Conservation (phyloP, 2,329 filamentous ascomycete genomes). For the Colletotrichum lupini region DNA sequence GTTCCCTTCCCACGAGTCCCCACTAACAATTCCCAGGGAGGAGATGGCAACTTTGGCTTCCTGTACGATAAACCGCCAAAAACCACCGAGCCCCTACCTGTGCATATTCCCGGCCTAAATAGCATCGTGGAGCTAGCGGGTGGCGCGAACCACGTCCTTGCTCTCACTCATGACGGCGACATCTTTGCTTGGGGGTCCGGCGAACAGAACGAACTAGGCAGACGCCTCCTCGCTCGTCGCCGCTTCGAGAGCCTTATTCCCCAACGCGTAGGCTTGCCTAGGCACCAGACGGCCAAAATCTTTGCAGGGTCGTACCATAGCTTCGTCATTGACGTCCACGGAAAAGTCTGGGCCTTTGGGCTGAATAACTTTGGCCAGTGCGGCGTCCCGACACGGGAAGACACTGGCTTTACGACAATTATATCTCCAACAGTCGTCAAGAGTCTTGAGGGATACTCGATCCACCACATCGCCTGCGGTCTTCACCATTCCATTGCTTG, state of each 20-base stretch:
- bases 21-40: slow-evolving; percentile 39
- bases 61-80: slow-evolving; percentile 46
- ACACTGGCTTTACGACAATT: slow-evolving; percentile 49
- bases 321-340: slow-evolving; percentile 73
- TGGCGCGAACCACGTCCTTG: slow-evolving; percentile 68
- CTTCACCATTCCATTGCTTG: slow-evolving; percentile 70
- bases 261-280: slow-evolving; percentile 41
- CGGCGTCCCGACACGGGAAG: slow-evolving; percentile 55
- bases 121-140: slow-evolving; percentile 63
- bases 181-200: slow-evolving; percentile 69
- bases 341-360: slow-evolving; percentile 76
- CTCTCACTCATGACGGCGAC: slow-evolving; percentile 59
- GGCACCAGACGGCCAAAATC: slow-evolving; percentile 46
- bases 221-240: slow-evolving; percentile 62
- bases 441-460: slow-evolving; percentile 61
- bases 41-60: slow-evolving; percentile 64
- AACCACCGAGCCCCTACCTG: slow-evolving; percentile 51
- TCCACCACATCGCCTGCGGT: slow-evolving; percentile 71
- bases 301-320: slow-evolving; percentile 74
- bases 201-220: slow-evolving; percentile 54
- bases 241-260: slow-evolving; percentile 60
- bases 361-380: slow-evolving; percentile 79
- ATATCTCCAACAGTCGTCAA: slow-evolving; percentile 65
- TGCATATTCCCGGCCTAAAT: slow-evolving; percentile 61
- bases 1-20: neutral